Evolutionary conservation across 306 rosid species (phyloP).

Genomic region (Lathyrus oleraceus): DNA sequence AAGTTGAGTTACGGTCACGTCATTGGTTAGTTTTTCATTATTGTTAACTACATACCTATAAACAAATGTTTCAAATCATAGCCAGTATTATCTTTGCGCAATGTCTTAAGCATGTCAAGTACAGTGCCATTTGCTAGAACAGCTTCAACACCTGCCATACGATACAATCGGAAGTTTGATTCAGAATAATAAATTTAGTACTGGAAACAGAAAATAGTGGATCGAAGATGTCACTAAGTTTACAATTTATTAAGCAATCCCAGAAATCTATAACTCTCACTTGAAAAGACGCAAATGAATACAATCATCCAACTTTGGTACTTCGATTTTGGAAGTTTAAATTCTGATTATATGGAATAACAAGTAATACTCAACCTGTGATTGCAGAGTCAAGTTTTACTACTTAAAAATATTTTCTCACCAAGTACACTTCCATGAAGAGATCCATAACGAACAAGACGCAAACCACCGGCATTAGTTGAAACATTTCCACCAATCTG

Average conservation of each 20-base stretch:
- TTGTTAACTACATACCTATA: slow-evolving; percentile 60
- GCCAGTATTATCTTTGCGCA: slow-evolving; percentile 97
- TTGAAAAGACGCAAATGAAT: slow-evolving; percentile 5
- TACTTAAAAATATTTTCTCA: slow-evolving; percentile 39
- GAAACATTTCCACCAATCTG: slow-evolving; percentile 98
- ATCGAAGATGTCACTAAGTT: slow-evolving; percentile 20
- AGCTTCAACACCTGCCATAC: slow-evolving; percentile 76
- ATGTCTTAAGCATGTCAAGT: slow-evolving; percentile 86
- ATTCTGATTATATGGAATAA: slow-evolving; percentile 21
- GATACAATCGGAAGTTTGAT: slow-evolving; percentile 30
- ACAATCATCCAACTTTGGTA: slow-evolving; percentile 19
- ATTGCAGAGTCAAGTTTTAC: slow-evolving; percentile 3
- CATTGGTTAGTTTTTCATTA: slow-evolving; percentile 24
- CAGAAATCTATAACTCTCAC: slow-evolving; percentile 1
- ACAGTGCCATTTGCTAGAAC: slow-evolving; percentile 90
- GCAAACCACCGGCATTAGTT: slow-evolving; percentile 97
- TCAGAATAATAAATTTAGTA: slow-evolving; percentile 33
- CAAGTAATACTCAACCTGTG: slow-evolving; percentile 25
- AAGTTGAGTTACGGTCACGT: slow-evolving; percentile 30
- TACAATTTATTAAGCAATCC: slow-evolving; percentile 1
- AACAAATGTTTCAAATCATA: slow-evolving; percentile 91
- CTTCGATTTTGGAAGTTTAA: slow-evolving; percentile 9
- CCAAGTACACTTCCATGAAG: slow-evolving; percentile 95
- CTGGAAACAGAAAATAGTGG: slow-evolving; percentile 27
- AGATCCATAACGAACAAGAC: slow-evolving; percentile 91